Evolutionary conservation across 805 yeast genomes (phyloP), one percentile per base, ranked within the genome.

Genomic region (Saturnispora besseyi): DNA sequence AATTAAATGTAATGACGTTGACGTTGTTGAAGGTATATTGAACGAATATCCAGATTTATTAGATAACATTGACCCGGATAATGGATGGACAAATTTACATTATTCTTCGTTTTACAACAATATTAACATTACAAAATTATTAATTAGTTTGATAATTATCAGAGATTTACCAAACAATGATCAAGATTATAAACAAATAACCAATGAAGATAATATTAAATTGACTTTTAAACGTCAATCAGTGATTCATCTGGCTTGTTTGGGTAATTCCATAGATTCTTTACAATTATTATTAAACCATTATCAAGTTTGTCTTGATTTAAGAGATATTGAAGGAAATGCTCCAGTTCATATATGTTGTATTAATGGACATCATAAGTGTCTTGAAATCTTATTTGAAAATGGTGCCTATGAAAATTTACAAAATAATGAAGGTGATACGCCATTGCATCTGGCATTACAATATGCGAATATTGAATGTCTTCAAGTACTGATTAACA

Each of bases 31-130:
- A 55, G 74, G 91, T 26, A 68, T 87, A 6, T 64, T 87, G n/a
- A 71, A 75, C 48, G 72, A 88, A 36, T 82, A 73, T 55, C 93
- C 95, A 0, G 82, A 79, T 31, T 70, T 86, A 37, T 62, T 87
- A 54, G 81, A 80, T 52, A 84, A 86, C 60, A 70, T 80, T 24
- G 85, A 88, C 60, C 77, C 88, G 5, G 30, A 61, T 22, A 79
- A 82, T 59, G 96, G 96, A 2, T 87, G 96, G 96, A 74, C 85
- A 13, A 81, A 84, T 36, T 68, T 87, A 44, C 96, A 87, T 62
- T 86, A 87, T 63, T 89, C 95, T 0, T 80, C 91, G 4, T 83
- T 62, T 58, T 68, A 83, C 59, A 93, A 95, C 41, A 75, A 82
- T 53, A 82, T 81, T 57, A 74, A 83, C 49, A 73, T 86, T 30